Conservation (phyloP, 2,329 filamentous ascomycete species). For the Coccinonectria pachysandricola region DNA sequence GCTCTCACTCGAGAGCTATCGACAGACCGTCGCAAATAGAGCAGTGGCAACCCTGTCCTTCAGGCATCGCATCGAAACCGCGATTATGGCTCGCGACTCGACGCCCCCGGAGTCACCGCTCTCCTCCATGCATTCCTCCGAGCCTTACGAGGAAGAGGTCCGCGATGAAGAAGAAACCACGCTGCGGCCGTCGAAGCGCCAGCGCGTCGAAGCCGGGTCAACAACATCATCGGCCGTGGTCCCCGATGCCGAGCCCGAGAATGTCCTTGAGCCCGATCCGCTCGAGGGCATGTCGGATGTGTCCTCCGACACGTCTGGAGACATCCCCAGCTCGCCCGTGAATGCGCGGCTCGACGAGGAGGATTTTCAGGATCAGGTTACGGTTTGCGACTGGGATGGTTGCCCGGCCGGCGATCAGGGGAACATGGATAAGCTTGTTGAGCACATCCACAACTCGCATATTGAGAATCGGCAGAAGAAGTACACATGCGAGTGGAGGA, state of each 20-base stretch:
- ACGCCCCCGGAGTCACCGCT: constrained; percentile 36
- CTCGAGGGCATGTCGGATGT: constrained; percentile 58
- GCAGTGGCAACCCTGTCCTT: too few species aligned
- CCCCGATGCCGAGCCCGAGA: constrained; percentile 33
- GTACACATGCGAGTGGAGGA: constrained; percentile 96
- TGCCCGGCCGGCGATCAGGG: constrained; percentile 60
- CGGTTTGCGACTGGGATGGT: constrained; percentile 67
- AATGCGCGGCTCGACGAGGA: constrained; percentile 62
- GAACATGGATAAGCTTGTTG: constrained; percentile 73
- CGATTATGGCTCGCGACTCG: constrained; percentile 26
- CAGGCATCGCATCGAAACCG: too few species aligned
- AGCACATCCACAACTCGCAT: constrained; percentile 85
- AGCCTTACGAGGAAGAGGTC: constrained; percentile 36
- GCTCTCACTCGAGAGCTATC: too few species aligned
- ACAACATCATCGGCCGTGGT: constrained; percentile 35
- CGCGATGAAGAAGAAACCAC: constrained; percentile 32
- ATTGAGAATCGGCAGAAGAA: constrained; percentile 91
- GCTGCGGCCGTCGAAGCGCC: constrained; percentile 36
- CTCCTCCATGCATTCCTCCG: constrained; percentile 36
- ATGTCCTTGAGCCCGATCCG: constrained; percentile 39
- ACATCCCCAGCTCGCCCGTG: constrained; percentile 62
- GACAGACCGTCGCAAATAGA: constrained; percentile 1
- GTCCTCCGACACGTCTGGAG: constrained; percentile 83
- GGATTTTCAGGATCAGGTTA: constrained; percentile 68
- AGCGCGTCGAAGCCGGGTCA: constrained; percentile 34